Base-by-base conservation (phyloP, 2,329 filamentous ascomycete genomes). In the Trichoderma atrobrunneum region DNA sequence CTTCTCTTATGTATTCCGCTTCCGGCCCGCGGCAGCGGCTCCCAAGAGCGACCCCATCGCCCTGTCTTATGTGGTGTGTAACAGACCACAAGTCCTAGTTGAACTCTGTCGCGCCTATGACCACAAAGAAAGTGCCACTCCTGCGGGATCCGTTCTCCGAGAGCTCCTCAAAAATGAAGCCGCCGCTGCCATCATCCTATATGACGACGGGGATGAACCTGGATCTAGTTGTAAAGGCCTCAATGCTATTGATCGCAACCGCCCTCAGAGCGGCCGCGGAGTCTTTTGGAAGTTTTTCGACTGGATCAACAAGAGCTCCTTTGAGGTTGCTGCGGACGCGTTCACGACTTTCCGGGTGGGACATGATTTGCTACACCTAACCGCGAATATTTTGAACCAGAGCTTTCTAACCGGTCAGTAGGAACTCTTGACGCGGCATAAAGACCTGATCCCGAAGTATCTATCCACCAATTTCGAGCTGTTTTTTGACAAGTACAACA, bases 221-320 rank as follows among this genome's bases (percentile, higher is more conserved):
- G 90, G 91, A 34, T 93, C 92, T 70, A 91, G 89, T 76, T 88
- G 89, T n/a, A 90, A 94, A 74, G 92, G 94, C 56, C 86, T 97
- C 51, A 90, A 88, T 66, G 91, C 89, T 26, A 93, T 98, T 74
- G 92, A 96, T 77, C 89, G 92, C 61, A 91, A 93, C 73, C 84
- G 90, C 54, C 90, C 88, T 39, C 92, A 96, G 77, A 92, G 88
- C 61, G 95, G 95, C 14, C 88, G 90, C 59, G 95, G 95, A 3
- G 90, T 98, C 2, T 98, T 99, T 81, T 99, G 96, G 96, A 91
- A 89, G 61, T 98, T 98, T 83, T 98, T 99, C 79, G 90, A 92
- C 74, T 99, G 95, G 94, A 97, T 99, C 78, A 95, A 98, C 83
- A 94, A 94, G 82, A 94, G 94, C 76, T 95, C 93, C 34, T 99